Evolutionary conservation across 2,329 filamentous ascomycete genomes (phyloP).

Genomic region (Fusarium succisae): DNA sequence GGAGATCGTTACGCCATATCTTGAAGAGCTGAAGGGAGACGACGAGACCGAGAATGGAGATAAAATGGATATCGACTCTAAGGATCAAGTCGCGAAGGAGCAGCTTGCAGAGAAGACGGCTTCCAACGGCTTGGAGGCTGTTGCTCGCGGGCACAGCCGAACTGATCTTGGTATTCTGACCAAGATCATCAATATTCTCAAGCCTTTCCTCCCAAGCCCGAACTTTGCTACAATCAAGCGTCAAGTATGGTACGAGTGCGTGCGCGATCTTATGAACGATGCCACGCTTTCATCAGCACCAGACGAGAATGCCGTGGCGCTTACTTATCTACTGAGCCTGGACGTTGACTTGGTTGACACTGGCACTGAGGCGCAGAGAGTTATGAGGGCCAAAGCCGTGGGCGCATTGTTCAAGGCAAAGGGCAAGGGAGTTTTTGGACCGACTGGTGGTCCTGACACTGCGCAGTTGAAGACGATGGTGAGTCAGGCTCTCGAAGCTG

Average conservation of each 20-base stretch:
- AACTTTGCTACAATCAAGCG: slow-evolving; percentile 57
- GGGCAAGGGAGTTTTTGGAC: slow-evolving; percentile 55
- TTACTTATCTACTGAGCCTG: slow-evolving; percentile 57
- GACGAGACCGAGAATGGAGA: slow-evolving; percentile 69
- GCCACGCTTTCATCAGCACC: slow-evolving; percentile 42
- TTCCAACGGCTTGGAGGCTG: slow-evolving; percentile 60
- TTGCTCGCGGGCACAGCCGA: slow-evolving; percentile 60
- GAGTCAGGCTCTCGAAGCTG: slow-evolving; percentile 48
- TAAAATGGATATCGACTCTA: slow-evolving; percentile 74
- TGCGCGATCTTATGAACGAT: slow-evolving; percentile 58
- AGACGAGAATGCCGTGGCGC: slow-evolving; percentile 32
- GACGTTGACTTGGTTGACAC: slow-evolving; percentile 57
- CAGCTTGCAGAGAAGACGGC: slow-evolving; percentile 55
- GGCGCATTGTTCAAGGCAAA: slow-evolving; percentile 54
- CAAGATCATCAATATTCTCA: slow-evolving; percentile 52
- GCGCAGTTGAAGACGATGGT: slow-evolving; percentile 48
- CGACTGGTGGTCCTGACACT: slow-evolving; percentile 31
- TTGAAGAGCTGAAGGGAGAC: slow-evolving; percentile 67
- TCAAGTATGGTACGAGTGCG: slow-evolving; percentile 62
- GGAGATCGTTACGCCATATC: slow-evolving; percentile 68
- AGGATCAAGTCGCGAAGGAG: slow-evolving; percentile 44
- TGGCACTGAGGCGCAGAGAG: slow-evolving; percentile 62
- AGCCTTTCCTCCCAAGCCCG: slow-evolving; percentile 51
- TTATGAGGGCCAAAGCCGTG: slow-evolving; percentile 57
- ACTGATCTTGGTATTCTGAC: slow-evolving; percentile 52